These are phyloP conservation scores for Vitis riparia DNA, from an alignment of 164 flowering plant species.

Conservation along the genomic window DNA sequence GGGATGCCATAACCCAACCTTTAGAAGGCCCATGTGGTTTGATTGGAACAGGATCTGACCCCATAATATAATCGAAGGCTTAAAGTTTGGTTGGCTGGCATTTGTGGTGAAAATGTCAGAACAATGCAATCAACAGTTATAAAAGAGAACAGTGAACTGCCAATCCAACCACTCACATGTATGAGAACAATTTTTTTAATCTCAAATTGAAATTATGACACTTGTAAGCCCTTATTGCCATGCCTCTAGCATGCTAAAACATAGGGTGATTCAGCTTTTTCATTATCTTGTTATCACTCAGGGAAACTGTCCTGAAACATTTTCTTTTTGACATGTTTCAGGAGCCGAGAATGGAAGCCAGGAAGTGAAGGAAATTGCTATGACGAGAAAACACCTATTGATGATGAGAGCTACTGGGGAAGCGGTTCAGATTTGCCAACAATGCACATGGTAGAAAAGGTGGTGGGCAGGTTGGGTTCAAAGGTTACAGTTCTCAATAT, in stretches of 20 bases:
- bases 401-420: constrained; percentile 73
- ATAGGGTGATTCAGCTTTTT: background rate
- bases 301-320: background rate
- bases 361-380: constrained; percentile 90
- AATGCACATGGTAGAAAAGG: constrained; percentile 73
- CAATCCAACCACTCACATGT: too few species aligned
- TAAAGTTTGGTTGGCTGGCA: background rate
- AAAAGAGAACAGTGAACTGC: background rate
- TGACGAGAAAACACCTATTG: constrained; percentile 59
- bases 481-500: constrained; percentile 76
- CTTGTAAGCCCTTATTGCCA: too few species aligned
- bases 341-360: constrained; percentile 87
- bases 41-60: background rate
- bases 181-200: too few species aligned
- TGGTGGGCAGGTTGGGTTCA: constrained; percentile 47
- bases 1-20: background rate
- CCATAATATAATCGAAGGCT: background rate
- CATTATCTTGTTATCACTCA: background rate
- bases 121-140: background rate
- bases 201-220: too few species aligned
- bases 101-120: background rate
- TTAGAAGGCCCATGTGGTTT: background rate
- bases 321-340: constrained; percentile 21
- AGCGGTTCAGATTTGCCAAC: constrained; percentile 81
- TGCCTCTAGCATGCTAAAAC: too few species aligned